Base-by-base conservation (phyloP, 129 eudicot genomes). In the Kitagawia praeruptora region DNA sequence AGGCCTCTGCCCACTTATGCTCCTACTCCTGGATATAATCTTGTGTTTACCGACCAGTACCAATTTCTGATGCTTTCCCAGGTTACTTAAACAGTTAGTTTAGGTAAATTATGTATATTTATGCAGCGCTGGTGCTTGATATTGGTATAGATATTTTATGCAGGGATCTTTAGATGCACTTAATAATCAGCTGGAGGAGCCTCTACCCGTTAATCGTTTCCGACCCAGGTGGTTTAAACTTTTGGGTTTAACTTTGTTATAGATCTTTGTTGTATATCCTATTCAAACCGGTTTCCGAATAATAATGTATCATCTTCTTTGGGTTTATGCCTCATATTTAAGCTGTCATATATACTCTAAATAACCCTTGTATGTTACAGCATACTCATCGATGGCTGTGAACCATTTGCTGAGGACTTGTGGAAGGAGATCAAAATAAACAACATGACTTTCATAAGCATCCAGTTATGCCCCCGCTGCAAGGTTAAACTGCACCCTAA, bases 121-220 rank as follows among this genome's bases (percentile, higher is more conserved):
- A 27, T 77, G 27, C 49, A 74, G 72, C 74, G 37, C 40, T 38
- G 25, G 44, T 21, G 5, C n/a, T 61, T 31, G 48, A 61, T 41
- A 23, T 13, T 75, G 15, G 25, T 45, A 46, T 12, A 34, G 37
- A 18, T 77, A 51, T 77, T 40, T 49, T 73, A 75, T 77, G 78
- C 92, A 93, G 98, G 96, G 85, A 49, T 93, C 98, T 61, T 38
- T 93, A 75, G 87, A 93, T 78, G 90, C 93, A 56, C 79, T 93
- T 54, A 93, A 93, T 80, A 85, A 77, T 19, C 85, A 64, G 80
- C 96, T 93, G 45, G 64, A 79, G 83, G 91, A 93, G 61, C 95
- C 97, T 42, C 40, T 91, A 40, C 70, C 91, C 39, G 81, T 93
- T 39, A 91, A 93, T 82, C 91, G 97, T 67, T 93, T 93, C 45